Evolutionary conservation across 169 alveolate genomes (phyloP), one percentile per base, ranked within the genome.

Genomic region (Fabrea salina): DNA sequence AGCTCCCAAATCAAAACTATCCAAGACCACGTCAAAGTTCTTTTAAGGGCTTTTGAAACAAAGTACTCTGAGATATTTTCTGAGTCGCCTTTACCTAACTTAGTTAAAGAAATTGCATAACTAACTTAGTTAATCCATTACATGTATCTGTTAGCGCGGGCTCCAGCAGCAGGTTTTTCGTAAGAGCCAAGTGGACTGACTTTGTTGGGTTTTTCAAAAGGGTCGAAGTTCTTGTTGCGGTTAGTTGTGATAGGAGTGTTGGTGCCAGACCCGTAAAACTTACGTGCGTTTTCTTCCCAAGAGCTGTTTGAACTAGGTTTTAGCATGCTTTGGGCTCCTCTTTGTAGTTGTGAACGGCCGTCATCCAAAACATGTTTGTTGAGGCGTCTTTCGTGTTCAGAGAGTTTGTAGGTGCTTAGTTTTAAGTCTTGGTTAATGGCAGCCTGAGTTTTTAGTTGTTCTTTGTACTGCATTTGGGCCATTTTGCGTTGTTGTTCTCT

Each of bases 251-350:
- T n/a, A n/a, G n/a, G n/a, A n/a, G n/a, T n/a, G n/a, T n/a, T n/a
- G n/a, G n/a, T n/a, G n/a, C n/a, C n/a, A n/a, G n/a, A n/a, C n/a
- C 75, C 75, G 41, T 6, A 64, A 56, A 64, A 64, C 11, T 64
- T 64, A 19, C 4, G 22, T 33, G 37, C 39, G n/a, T 64, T 64
- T 64, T 64, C 75, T 40, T 64, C 75, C 35, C 41, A 64, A 2
- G 57, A 37, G 41, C 54, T 11, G 19, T 19, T 39, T 27, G 27
- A 30, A 6, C 43, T 41, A 64, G 27, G 4, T 64, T 64, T 64
- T 19, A 64, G 30, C 41, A 64, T 64, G 19, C 41, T 33, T 64
- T 25, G 43, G 4, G 47, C 75, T 37, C 75, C 75, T 64, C 75
- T 64, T 40, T 64, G 75, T 6, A 64, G 30, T 4, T 16, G 56